Base-by-base conservation (phyloP, 192 early-diverging fungal genomes). In the Backusella parvicylindrica region DNA sequence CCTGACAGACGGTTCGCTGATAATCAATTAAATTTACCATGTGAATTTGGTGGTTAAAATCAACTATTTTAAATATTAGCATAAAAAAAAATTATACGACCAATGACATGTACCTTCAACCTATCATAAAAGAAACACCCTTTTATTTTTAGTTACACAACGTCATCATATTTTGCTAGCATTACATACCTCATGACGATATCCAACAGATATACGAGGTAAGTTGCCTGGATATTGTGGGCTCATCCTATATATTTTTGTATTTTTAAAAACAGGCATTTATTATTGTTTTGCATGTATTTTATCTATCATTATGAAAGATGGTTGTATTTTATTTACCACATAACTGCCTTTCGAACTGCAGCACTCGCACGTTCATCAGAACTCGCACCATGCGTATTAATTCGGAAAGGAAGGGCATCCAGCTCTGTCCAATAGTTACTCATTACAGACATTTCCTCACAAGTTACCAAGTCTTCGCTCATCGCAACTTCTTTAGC, bases 381-480 rank as follows among this genome's bases (percentile, higher is more conserved):
- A 28, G 89, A 75, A 26, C 84, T 83, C 38, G 75, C 60, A 23
- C 91, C 94, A 23, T 85, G 82, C 26, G 93, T 92, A 16, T 82
- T 78, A 64, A 94, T 84, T 76, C 89, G 78, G 77, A 93, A 90
- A 11, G 94, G 94, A 32, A 91, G 76, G 6, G 89, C 88, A 77
- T 95, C 94, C 13, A 93, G 74, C 65, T 95, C 92, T 36, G 89
- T 86, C 92, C 92, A 93, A 68, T 92, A 84, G 40, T 79, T 78
- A 35, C 82, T 86, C 73, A 86, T 84, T 18, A 87, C 80, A 49
- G 74, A 76, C 40, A 82, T 74, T 41, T 41, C 75, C 81, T 75
- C 12, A 76, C 72, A 33, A 83, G 77, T 74, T 83, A 83, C 70
- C 89, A 76, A 7, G 73, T 74, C 7, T 78, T 83, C 47, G 72